Evolutionary conservation across 2,329 filamentous ascomycete species (phyloP), one percentile per base, ranked within the genome.

Genomic region (Ophiostoma fasciatum): DNA sequence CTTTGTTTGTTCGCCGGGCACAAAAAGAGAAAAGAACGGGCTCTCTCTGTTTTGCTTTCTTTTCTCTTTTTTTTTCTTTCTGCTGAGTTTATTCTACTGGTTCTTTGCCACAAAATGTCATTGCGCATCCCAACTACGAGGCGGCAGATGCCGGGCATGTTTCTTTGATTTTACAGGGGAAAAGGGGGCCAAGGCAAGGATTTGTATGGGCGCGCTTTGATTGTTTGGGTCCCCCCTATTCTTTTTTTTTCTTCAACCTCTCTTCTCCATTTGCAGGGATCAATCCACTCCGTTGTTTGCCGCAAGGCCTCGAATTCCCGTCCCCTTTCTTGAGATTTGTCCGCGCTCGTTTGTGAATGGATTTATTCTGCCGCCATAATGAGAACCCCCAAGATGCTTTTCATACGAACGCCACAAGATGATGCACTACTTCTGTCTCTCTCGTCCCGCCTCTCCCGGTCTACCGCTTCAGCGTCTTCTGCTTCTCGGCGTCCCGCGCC

Each of bases 401-500:
- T 31, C 17, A 14, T 15, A 6, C 10, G 18, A 36, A 36, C 35
- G 21, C 35, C 28, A 31, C 10, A 12, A 14, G 18, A 31, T 36
- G 28, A 31, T 26, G 9, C 20, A n/a, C n/a, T n/a, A n/a, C n/a
- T 28, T 15, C 13, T 28, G 9, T 28, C 5, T 14, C 7, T 28
- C n/a, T 27, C 12, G 23, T 6, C 7, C 19, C 18, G 12, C 15
- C 15, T 7, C 11, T 25, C 4, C 14, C 9, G 4, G n/a, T 25
- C 18, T 58, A 77, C 52, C 73, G 58, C 61, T 78, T 78, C 49
- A 78, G 45, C 6, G 71, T 78, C 64, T 75, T 78, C 55, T 78
- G 88, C 71, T 98, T 98, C 71, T 94, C 87, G 2, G 85, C 90
- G 64, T 90, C 82, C 42, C 76, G 78, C 28, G 84, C 78, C 46